Base-by-base conservation (phyloP, 75 land plant species). In the Pinus taeda region DNA sequence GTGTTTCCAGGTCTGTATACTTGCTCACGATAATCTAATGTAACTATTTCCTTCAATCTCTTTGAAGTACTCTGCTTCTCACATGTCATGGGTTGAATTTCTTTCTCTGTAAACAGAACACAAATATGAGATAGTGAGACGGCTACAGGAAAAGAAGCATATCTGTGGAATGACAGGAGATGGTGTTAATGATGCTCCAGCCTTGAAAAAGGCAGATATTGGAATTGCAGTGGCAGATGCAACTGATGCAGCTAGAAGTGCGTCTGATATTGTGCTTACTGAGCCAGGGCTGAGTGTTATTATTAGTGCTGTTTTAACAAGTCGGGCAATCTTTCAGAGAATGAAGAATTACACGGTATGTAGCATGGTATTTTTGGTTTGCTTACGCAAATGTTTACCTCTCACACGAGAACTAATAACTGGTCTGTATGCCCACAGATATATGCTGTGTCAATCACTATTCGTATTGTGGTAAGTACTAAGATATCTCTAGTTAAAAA, bases 81-180 rank as follows among this genome's bases (percentile, higher is more conserved):
- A 36, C 57, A 36, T 13, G 12, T 45, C 57, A 72, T 72, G 24
- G 15, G 6, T n/a, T 36, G 57, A 7, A 62, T 24, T 71, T 8
- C 33, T 29, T 18, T 70, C 72, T 5, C 62, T 60, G 62, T 70
- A 18, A 57, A 15, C 87, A 92, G 94, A 93, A 74, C 94, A 93
- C 86, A 93, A 93, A 59, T 93, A 89, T 77, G 94, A 91, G 83
- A 93, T 93, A 30, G 96, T 93, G 80, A 91, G 79, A 81, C 83
- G 84, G 78, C 81, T 93, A 65, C 96, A 93, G 74, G 94, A 86
- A 39, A 88, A 79, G 83, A 91, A 91, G 79, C 94, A 93, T 63
- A 89, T 89, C 18, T 91, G 94, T 57, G 95, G 94, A 17, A 91
- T 92, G 95, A 92, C 95, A 4, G 94, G 95, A 8, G 93, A 90